Evolutionary conservation across 768 basidiomycete genomes (phyloP), one percentile per base, ranked within the genome.

Genomic region (Serendipita vermifera): DNA sequence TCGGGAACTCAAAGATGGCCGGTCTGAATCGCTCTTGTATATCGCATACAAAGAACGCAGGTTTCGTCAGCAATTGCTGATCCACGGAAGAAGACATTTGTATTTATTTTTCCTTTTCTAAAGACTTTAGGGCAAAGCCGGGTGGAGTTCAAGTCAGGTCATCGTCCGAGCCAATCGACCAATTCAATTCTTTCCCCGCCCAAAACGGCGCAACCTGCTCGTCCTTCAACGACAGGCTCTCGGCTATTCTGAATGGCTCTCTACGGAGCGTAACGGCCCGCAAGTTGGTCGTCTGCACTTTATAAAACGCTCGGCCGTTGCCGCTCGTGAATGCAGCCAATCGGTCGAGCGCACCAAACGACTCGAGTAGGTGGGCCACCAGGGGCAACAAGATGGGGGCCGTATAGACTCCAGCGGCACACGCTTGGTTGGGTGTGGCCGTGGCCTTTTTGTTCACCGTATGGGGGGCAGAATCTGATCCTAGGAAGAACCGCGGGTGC

Each of bases 361-460:
- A 83, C 59, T 91, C 89, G 33, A 98, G 74, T 29, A 96, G 72
- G 60, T 93, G 83, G 0, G 94, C 92, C 0, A 87, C 81, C 13
- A 98, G 76, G 2, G 96, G 92, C 14, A 99, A 76, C 17, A 99
- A 75, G 62, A 94, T 83, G 3, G 92, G 86, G 3, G 87, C 89
- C 1, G 96, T 98, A 68, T 98, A 98, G 54, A 98, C 81, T 0
- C 96, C 96, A 7, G 96, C 96, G 1, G 96, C 93, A 68, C 96
- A 99, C 15, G 81, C 73, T 31, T 80, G 75, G 17, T 70, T 70
- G 5, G 87, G 83, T 3, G 81, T 78, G 59, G 86, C 79, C 15
- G 77, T 81, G 3, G 85, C 77, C 68, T 91, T 85, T 55, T 75
- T 72, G 27, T 72, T 66, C 29, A 76, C 75, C 3, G 86, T 82